Evolutionary conservation across 2,329 filamentous ascomycete genomes (phyloP), one percentile per base, ranked within the genome.

Genomic region (Bipolaris oryzae): DNA sequence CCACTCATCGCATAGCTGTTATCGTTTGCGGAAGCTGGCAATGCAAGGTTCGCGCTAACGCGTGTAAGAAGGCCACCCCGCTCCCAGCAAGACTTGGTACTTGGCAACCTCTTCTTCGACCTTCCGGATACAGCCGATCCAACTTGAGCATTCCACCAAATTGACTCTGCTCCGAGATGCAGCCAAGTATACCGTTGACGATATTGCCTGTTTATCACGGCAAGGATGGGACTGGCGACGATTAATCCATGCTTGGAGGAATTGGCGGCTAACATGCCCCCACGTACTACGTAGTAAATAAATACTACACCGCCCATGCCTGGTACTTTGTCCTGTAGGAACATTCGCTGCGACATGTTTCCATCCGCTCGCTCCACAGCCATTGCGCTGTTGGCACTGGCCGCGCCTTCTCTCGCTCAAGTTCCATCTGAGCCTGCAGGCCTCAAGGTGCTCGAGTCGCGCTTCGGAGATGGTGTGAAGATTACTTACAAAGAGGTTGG

Each of bases 401-500:
- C 54, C n/a, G 21, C 46, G 2, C 47, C 57, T 25, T 43, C 50
- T 9, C 25, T 50, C 35, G 63, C 63, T 13, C 63, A 66, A 25
- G 59, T 66, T 35, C 63, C 58, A 10, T 53, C 56, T 2, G 54
- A 47, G 38, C 60, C 61, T 7, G 51, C 28, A 7, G 60, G 61
- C 4, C 49, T 58, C 5, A 65, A 62, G 20, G 64, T 67, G 7
- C 34, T 65, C 21, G 54, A 60, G 41, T 67, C 68, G 2, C 57
- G 55, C 7, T 63, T 69, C 52, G 63, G 62, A 23, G 59, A 67
- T 10, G 69, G 66, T 15, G 63, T 65, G 4, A 62, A 42, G 7
- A 68, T 72, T 20, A 61, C 62, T 1, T 71, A 68, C 56, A 72
- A 72, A 44, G 57, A 69, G 53, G 68, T 69, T 53, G 33, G 50